Conservation (phyloP, 148 eudicot species). For the Rhododendron simsii region DNA sequence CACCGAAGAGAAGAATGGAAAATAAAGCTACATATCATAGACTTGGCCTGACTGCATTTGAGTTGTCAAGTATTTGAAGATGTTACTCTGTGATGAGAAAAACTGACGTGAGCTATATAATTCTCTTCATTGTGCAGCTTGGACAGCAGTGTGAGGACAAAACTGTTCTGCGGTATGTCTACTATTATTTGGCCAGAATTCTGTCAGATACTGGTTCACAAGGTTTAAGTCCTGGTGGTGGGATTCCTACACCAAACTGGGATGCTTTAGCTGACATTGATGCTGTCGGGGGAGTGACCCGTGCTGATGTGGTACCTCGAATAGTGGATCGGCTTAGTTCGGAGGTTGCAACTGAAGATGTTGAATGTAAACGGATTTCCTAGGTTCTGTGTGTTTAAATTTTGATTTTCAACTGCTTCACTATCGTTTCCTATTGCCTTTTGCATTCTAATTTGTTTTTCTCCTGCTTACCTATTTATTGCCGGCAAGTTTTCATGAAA, state of each 20-base stretch:
- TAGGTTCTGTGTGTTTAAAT: background rate
- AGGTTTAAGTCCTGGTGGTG: slow-evolving; percentile 90
- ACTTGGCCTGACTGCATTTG: background rate
- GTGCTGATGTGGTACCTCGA: slow-evolving; percentile 97
- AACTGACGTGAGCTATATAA: background rate
- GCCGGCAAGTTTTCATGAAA: background rate
- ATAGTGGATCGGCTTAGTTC: slow-evolving; percentile 70
- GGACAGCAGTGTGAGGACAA: slow-evolving; percentile 96
- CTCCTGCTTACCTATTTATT: background rate
- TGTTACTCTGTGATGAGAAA: background rate
- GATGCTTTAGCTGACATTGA: slow-evolving; percentile 98
- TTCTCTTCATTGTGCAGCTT: slow-evolving; percentile 49
- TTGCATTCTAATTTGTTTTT: background rate
- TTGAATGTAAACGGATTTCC: slow-evolving; percentile 59
- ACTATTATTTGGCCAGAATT: slow-evolving; percentile 95
- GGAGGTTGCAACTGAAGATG: slow-evolving; percentile 76
- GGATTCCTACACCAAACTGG: slow-evolving; percentile 99
- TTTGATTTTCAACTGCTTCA: slow-evolving; percentile 12
- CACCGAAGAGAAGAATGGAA: background rate
- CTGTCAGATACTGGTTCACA: slow-evolving; percentile 90
- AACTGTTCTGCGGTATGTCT: slow-evolving; percentile 87
- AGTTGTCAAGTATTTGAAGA: background rate
- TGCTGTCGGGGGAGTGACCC: slow-evolving; percentile 92
- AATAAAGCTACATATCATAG: background rate
- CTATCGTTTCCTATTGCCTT: background rate